phyloP scores from a whole-genome alignment of 2,329 filamentous ascomycete genomes.

The Clonostachys solani region DNA sequence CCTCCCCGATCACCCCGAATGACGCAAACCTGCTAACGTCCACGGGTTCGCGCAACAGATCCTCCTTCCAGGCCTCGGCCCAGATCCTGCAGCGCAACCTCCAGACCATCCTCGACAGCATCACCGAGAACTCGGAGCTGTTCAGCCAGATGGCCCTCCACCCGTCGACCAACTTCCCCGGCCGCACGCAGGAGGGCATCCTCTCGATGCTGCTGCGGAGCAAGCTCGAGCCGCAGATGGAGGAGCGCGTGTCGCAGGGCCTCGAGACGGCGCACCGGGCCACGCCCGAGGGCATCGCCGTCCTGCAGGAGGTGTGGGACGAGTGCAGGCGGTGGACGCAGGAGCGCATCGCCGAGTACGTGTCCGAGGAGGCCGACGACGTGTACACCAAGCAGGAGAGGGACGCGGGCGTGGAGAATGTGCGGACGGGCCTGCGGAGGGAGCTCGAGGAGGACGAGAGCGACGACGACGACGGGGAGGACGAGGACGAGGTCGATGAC shows the following conservation, averaged over 20 bases:
- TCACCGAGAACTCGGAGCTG: slow-evolving; percentile 61
- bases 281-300: slow-evolving; percentile 36
- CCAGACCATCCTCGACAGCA: slow-evolving; percentile 58
- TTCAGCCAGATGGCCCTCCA: slow-evolving; percentile 69
- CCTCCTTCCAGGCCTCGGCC: slow-evolving; percentile 68
- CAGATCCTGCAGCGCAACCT: slow-evolving; percentile 70
- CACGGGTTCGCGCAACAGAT: slow-evolving; percentile 34
- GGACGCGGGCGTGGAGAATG: slow-evolving; percentile 60
- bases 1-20: neutral
- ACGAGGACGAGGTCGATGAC: slow-evolving; percentile 36
- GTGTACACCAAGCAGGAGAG: slow-evolving; percentile 71
- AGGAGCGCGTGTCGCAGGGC: slow-evolving; percentile 66
- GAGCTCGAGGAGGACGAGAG: slow-evolving; percentile 45
- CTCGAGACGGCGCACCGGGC: slow-evolving; percentile 37
- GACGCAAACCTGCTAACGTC: slow-evolving; percentile 1
- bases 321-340: slow-evolving; percentile 35
- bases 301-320: slow-evolving; percentile 53
- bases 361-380: slow-evolving; percentile 43
- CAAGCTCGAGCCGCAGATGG: slow-evolving; percentile 75
- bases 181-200: slow-evolving; percentile 60
- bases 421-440: slow-evolving; percentile 65
- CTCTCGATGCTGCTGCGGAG: slow-evolving; percentile 72
- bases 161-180: slow-evolving; percentile 72
- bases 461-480: slow-evolving; percentile 54
- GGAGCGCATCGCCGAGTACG: slow-evolving; percentile 33